Evolutionary conservation across 2,329 filamentous ascomycete genomes (phyloP).

Genomic region (Escovopsis weberi): DNA sequence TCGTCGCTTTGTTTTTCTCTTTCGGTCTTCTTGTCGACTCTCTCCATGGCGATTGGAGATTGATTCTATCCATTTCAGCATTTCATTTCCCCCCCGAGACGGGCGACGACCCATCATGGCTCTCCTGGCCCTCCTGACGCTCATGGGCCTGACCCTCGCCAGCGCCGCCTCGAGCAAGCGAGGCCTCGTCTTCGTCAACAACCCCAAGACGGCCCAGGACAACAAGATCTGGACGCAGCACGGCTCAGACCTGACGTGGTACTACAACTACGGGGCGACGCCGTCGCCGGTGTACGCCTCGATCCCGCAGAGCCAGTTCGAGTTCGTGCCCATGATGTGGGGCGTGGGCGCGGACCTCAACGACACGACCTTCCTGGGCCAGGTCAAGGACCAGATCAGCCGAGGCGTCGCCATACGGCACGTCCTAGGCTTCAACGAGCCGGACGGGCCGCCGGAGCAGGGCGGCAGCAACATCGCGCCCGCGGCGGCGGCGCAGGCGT

Average conservation of each 20-base stretch:
- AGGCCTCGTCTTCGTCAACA: slow-evolving; percentile 57
- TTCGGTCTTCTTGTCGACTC: not conserved
- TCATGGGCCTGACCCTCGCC: not conserved
- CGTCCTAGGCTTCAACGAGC: slow-evolving; percentile 69
- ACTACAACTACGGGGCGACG: slow-evolving; percentile 59
- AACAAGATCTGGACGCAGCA: slow-evolving; percentile 47
- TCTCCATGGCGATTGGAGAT: not conserved
- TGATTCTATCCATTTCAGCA: too few species aligned
- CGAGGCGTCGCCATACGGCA: slow-evolving; percentile 45
- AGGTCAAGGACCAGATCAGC: slow-evolving; percentile 39
- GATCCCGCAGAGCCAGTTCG: slow-evolving; percentile 38
- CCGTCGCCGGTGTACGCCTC: slow-evolving; percentile 40
- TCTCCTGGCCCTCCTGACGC: not conserved
- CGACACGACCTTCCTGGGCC: slow-evolving; percentile 45
- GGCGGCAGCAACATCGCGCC: slow-evolving; percentile 52
- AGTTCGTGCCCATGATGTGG: slow-evolving; percentile 76
- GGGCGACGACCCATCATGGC: not conserved
- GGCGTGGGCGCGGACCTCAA: slow-evolving; percentile 35
- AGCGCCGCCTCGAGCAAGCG: slow-evolving; percentile 36
- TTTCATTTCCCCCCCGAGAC: not conserved
- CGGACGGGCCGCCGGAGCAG: slow-evolving; percentile 39
- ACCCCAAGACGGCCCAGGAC: slow-evolving; percentile 40
- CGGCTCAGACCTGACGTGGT: slow-evolving; percentile 56
- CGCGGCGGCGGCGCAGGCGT: slow-evolving; percentile 46
- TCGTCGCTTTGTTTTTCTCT: not conserved